A percentile compares a stretch with the other conserved stretches of the same genome.
Conservation (phyloP, 129 eudicot genomes). For the Centaurea solstitialis region DNA sequence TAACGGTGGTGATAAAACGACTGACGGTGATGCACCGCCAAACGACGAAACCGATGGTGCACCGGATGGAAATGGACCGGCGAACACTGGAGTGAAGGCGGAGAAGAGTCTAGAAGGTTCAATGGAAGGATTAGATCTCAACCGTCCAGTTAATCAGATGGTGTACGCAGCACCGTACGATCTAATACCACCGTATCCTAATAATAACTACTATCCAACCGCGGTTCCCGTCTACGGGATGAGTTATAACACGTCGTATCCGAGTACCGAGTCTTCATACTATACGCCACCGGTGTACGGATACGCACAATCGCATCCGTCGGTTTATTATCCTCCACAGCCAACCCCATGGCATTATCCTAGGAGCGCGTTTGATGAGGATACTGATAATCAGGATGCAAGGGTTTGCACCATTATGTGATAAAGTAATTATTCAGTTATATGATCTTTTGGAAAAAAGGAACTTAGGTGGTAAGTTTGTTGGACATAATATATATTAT, state of each 20-base stretch:
- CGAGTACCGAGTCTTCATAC: slow-evolving; percentile 39
- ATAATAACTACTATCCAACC: slow-evolving; percentile 41
- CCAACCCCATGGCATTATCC: slow-evolving; percentile 39
- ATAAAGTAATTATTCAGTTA: slow-evolving; percentile 19
- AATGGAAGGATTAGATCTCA: slow-evolving; percentile 26
- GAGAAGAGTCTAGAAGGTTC: slow-evolving; percentile 13
- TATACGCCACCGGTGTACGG: slow-evolving; percentile 49
- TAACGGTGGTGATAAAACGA: slow-evolving; percentile 40
- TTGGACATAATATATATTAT: slow-evolving; percentile 21
- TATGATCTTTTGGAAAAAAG: slow-evolving; percentile 2
- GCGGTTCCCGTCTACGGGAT: too few species aligned
- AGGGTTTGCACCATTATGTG: slow-evolving; percentile 60
- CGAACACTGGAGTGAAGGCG: slow-evolving; percentile 15
- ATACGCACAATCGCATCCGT: slow-evolving; percentile 36
- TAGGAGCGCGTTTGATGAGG: slow-evolving; percentile 32
- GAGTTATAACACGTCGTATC: slow-evolving; percentile 63
- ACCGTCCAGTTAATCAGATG: slow-evolving; percentile 40
- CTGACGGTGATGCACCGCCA: slow-evolving; percentile 27
- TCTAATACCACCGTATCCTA: slow-evolving; percentile 43
- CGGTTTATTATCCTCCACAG: slow-evolving; percentile 39
- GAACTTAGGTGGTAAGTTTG: slow-evolving; percentile 6
- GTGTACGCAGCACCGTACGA: slow-evolving; percentile 31
- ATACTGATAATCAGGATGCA: slow-evolving; percentile 26
- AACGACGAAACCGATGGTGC: slow-evolving; percentile 14
- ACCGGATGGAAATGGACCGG: slow-evolving; percentile 4